Conservation (phyloP, 768 basidiomycete species). For the Suillus subaureus region DNA sequence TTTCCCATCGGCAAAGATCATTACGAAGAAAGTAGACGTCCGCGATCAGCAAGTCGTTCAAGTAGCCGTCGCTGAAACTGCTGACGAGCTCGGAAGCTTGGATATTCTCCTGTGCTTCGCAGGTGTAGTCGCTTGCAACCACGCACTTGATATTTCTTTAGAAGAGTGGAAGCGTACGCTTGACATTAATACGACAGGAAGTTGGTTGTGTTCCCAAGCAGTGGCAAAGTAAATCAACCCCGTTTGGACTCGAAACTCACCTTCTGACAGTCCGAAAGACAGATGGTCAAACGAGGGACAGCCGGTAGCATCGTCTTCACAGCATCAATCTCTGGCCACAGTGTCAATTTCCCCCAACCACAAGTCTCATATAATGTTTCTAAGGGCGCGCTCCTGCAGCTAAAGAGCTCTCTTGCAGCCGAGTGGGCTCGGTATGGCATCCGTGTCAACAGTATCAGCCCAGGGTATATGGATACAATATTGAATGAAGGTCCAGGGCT, state of each 20-base stretch:
- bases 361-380: constrained; percentile 46
- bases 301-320: constrained; percentile 46
- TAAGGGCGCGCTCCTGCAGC: constrained; percentile 42
- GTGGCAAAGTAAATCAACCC: constrained; percentile 36
- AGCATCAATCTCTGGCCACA: constrained; percentile 46
- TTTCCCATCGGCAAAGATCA: constrained; percentile 35
- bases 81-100: constrained; percentile 33
- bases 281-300: constrained; percentile 43
- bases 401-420: constrained; percentile 41
- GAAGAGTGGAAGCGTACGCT: constrained; percentile 41
- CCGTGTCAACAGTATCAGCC: constrained; percentile 45
- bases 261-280: constrained; percentile 23
- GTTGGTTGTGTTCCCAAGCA: constrained; percentile 47
- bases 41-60: constrained; percentile 24
- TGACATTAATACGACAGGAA: constrained; percentile 47
- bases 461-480: constrained; percentile 47
- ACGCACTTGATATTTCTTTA: constrained; percentile 33
- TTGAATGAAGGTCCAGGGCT: constrained; percentile 40
- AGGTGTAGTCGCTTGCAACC: constrained; percentile 39
- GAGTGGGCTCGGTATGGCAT: constrained; percentile 47
- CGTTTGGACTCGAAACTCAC: not conserved
- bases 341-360: constrained; percentile 43
- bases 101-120: constrained; percentile 46
- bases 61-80: constrained; percentile 29
- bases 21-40: constrained; percentile 39